Evolutionary conservation across 1,284 basidiomycete species (phyloP).

Genomic region (Boletus sp.): DNA sequence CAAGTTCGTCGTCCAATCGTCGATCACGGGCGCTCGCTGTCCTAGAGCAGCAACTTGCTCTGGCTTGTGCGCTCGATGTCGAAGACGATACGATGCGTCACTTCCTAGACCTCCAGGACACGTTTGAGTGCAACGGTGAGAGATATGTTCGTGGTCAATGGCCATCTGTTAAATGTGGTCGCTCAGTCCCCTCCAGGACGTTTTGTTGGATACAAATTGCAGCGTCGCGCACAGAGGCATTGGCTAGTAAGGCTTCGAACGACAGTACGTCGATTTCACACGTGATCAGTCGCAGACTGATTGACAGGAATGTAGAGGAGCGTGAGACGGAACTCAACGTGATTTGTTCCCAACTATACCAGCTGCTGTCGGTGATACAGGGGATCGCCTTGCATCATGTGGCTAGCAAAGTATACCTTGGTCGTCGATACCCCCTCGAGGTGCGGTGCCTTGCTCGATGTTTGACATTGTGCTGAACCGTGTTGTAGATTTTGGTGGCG

Average conservation of each 20-base stretch:
- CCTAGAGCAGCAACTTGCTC: slow-evolving; percentile 63
- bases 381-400: slow-evolving; percentile 77
- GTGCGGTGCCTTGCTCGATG: slow-evolving; percentile 44
- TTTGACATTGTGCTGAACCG: slow-evolving; percentile 8
- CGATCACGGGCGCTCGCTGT: slow-evolving; percentile 56
- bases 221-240: slow-evolving; percentile 45
- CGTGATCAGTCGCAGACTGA: neutral
- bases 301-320: slow-evolving; percentile 41
- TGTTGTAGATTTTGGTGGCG: slow-evolving; percentile 61
- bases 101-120: slow-evolving; percentile 71
- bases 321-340: slow-evolving; percentile 47
- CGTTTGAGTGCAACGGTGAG: slow-evolving; percentile 79
- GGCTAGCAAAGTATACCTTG: slow-evolving; percentile 69
- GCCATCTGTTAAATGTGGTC: slow-evolving; percentile 8
- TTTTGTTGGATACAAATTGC: slow-evolving; percentile 56
- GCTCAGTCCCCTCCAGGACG: slow-evolving; percentile 61
- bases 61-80: slow-evolving; percentile 50
- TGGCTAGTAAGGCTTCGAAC: slow-evolving; percentile 43
- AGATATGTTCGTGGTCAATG: slow-evolving; percentile 8
- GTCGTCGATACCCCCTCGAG: slow-evolving; percentile 71
- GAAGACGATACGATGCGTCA: slow-evolving; percentile 48
- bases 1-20: slow-evolving; percentile 52
- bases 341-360: slow-evolving; percentile 54
- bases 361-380: slow-evolving; percentile 73
- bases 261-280: slow-evolving; percentile 41